Evolutionary conservation across 2,329 filamentous ascomycete genomes (phyloP).

Genomic region (Colletotrichum gigasporum): DNA sequence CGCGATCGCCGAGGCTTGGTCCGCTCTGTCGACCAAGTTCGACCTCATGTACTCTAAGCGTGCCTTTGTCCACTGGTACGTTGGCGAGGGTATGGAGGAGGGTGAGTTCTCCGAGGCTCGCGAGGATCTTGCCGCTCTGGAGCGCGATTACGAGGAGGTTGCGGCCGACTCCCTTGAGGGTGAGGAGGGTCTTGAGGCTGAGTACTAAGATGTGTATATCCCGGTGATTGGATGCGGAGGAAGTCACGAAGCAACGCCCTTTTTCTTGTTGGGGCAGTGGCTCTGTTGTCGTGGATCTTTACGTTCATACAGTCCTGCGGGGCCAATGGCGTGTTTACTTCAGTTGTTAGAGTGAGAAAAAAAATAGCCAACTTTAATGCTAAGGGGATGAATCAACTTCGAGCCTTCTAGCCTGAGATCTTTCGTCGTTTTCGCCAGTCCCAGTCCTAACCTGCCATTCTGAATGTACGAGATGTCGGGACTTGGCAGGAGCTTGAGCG

Average conservation of each 20-base stretch:
- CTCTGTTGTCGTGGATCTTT: slow-evolving; percentile 15
- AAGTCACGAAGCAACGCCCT: slow-evolving; percentile 17
- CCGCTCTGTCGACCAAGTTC: slow-evolving; percentile 95
- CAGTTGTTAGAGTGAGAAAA: slow-evolving; percentile 32
- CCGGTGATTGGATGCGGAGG: slow-evolving; percentile 27
- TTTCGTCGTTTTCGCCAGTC: too few species aligned
- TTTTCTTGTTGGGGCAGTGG: slow-evolving; percentile 7
- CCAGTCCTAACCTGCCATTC: too few species aligned
- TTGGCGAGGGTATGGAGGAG: slow-evolving; percentile 99
- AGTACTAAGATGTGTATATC: slow-evolving; percentile 74
- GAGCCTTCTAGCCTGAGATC: too few species aligned
- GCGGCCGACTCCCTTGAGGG: slow-evolving; percentile 92
- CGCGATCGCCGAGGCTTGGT: slow-evolving; percentile 98
- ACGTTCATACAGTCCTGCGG: slow-evolving; percentile 1
- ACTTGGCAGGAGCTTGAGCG: too few species aligned
- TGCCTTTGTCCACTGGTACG: slow-evolving; percentile 99
- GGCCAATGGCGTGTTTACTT: slow-evolving; percentile 29
- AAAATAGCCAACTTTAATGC: slow-evolving; percentile 32
- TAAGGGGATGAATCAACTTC: slow-evolving; percentile 19
- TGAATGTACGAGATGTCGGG: too few species aligned
- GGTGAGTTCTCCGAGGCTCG: slow-evolving; percentile 99
- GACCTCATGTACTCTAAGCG: slow-evolving; percentile 99
- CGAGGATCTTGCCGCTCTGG: slow-evolving; percentile 96
- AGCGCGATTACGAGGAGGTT: slow-evolving; percentile 99
- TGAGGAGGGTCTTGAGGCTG: slow-evolving; percentile 85